phyloP scores from a whole-genome alignment of 1,139 yeast species.

The Debaryomyces singareniensis region DNA sequence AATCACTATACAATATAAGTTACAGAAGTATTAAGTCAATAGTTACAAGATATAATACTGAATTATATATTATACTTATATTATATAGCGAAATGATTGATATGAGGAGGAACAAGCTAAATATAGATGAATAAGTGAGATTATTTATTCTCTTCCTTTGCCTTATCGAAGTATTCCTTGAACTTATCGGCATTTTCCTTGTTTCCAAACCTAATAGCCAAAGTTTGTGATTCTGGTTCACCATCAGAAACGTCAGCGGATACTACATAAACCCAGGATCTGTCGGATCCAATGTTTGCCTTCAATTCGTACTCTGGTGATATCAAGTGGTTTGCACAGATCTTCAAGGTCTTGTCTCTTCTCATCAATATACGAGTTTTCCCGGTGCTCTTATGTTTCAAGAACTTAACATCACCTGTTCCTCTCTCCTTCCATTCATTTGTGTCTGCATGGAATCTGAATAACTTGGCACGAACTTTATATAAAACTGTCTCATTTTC shows the following conservation, averaged over 20 bases:
- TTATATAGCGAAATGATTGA: too few species aligned
- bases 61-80: too few species aligned
- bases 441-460: conserved; percentile 74
- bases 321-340: conserved; percentile 95
- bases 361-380: conserved; percentile 94
- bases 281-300: conserved; percentile 93
- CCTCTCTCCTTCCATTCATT: conserved; percentile 99
- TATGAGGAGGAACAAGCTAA: too few species aligned
- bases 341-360: conserved; percentile 96
- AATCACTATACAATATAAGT: too few species aligned
- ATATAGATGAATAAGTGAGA: too few species aligned
- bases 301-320: conserved; percentile 78
- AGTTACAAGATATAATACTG: too few species aligned
- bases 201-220: conserved; percentile 95
- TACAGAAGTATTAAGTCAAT: too few species aligned
- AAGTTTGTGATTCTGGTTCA: conserved; percentile 90
- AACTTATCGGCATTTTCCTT: conserved; percentile 96
- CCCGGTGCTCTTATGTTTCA: conserved; percentile 74
- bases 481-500: conserved; percentile 86
- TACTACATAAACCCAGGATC: conserved; percentile 96
- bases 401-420: conserved; percentile 94
- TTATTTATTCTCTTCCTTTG: conserved; percentile 42
- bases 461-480: conserved; percentile 91
- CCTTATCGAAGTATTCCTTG: conserved; percentile 85
- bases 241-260: conserved; percentile 96